Evolutionary conservation across 768 basidiomycete genomes (phyloP), one percentile per base, ranked within the genome.

Genomic region (Suillus fuscotomentosus): DNA sequence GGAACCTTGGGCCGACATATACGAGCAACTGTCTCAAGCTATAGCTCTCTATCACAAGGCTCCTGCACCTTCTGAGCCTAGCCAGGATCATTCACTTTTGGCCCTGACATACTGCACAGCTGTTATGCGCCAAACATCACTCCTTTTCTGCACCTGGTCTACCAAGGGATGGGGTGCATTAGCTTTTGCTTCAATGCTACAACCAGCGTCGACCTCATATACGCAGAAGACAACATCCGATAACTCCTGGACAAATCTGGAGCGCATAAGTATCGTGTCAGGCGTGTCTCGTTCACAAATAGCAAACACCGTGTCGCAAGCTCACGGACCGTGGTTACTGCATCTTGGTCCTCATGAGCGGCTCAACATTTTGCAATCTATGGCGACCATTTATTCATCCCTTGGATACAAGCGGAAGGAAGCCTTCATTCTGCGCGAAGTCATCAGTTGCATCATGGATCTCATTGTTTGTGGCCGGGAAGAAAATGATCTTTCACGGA

Each of bases 341-440:
- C 90, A 92, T 70, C 83, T 98, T 36, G 89, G 89, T 20, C 82
- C 88, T 43, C 82, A 87, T 60, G 92, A 95, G 68, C 86, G 93
- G 48, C 83, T 97, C 39, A 79, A 82, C 27, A 78, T 91, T 24
- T 80, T 94, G 63, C 88, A 91, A 68, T 81, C 83, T 42, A 84
- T 89, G 55, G 91, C 92, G 0, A 87, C 87, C 67, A 78, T 94
- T 54, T 96, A 91, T 74, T 83, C 89, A 13, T 90, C 87, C 67
- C 75, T 99, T 5, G 95, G 94, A 10, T 93, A 95, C 74, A 84
- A 81, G 61, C 83, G 97, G 55, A 97, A 97, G 77, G 96, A 97
- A 77, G 91, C 89, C 0, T 91, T 92, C 70, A 80, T 95, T 47
- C 80, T 95, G 31, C 84, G 97, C 13, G 95, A 98, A 72, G 84